phyloP scores from a whole-genome alignment of 2,329 filamentous ascomycete species.

The Arthrobotrys entomopaga region DNA sequence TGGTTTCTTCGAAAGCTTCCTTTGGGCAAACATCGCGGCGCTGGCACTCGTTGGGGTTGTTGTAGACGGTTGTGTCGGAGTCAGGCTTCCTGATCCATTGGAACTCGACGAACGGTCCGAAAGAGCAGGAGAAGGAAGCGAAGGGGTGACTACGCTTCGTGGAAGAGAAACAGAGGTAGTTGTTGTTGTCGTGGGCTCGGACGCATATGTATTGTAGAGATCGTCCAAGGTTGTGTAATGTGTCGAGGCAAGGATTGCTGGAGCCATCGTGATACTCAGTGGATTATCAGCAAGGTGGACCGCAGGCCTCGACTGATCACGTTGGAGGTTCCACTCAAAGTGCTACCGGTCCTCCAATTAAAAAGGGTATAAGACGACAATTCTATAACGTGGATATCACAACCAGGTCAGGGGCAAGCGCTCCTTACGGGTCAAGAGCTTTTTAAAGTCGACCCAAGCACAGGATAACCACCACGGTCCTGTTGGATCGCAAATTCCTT shows the following conservation, averaged over 20 bases:
- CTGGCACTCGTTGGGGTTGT: conserved; percentile 38
- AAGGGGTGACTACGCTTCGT: conserved; percentile 43
- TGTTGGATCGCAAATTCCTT: conserved; percentile 43
- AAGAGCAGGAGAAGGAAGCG: conserved; percentile 45
- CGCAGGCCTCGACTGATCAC: conserved; percentile 36
- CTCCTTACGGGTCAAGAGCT: conserved; percentile 19
- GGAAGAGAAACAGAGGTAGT: conserved; percentile 40
- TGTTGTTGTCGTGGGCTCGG: conserved; percentile 34
- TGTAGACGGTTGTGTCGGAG: conserved; percentile 42
- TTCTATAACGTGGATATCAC: conserved; percentile 29
- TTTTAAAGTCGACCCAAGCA: conserved; percentile 35
- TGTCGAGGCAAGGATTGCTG: conserved; percentile 50
- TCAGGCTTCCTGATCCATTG: conserved; percentile 50
- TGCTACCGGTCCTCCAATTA: conserved; percentile 51
- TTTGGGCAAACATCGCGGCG: conserved; percentile 49
- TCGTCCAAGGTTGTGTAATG: conserved; percentile 43
- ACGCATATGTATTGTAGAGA: conserved; percentile 46
- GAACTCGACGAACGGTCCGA: conserved; percentile 51
- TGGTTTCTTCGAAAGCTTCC: conserved; percentile 53
- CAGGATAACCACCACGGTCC: conserved; percentile 20
- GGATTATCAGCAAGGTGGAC: conserved; percentile 32
- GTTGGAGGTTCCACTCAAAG: conserved; percentile 46
- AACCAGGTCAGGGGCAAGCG: conserved; percentile 31
- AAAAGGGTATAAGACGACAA: conserved; percentile 32
- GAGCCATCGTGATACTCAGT: conserved; percentile 35